Evolutionary conservation across 371 early-diverging fungal species (phyloP), one percentile per base, ranked within the genome.

Genomic region (Saksenaea oblongispora): DNA sequence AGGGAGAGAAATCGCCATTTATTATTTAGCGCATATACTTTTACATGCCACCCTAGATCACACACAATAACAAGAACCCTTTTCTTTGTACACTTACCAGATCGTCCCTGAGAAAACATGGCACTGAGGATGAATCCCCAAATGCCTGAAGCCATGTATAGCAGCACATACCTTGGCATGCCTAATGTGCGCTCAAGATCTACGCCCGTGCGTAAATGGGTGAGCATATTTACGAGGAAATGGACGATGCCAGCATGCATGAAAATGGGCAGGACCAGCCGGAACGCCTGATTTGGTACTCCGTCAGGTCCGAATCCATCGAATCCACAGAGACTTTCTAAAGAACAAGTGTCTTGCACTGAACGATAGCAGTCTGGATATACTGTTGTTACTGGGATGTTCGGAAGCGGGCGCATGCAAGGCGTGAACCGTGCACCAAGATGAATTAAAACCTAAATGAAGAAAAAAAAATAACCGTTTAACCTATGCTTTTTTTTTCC

Each of bases 161-260:
- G 86, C 18, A 85, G 63, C 0, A 84, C 44, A 63, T 91, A 85
- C 15, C 95, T 78, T 66, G 90, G 80, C 74, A 87, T 63, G 3
- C 95, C 97, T 67, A 91, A 82, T 15, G 88, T 85, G 28, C 81
- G 64, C 68, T 96, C 95, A 55, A 96, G 70, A 62, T 90, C 86
- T 0, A 82, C 85, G 10, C 92, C 93, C 11, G 88, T 71, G 34
- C 85, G 70, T 56, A 92, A 59, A 63, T 94, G 95, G 51, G 89
- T 86, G 24, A 83, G 35, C 75, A 93, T 68, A 69, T 96, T 96
- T 62, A 94, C 76, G 1, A 89, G 24, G 44, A 91, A 76, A 73
- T 96, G 97, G 4, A 94, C 59, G 5, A 93, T 65, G 34, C 95
- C 95, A 27, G 87, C 94, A 74, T 96, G 97, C 68, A 96, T 75